These are phyloP conservation scores for Nakazawaea ishiwadae DNA, from an alignment of 805 yeast genomes.

Conservation along the genomic window DNA sequence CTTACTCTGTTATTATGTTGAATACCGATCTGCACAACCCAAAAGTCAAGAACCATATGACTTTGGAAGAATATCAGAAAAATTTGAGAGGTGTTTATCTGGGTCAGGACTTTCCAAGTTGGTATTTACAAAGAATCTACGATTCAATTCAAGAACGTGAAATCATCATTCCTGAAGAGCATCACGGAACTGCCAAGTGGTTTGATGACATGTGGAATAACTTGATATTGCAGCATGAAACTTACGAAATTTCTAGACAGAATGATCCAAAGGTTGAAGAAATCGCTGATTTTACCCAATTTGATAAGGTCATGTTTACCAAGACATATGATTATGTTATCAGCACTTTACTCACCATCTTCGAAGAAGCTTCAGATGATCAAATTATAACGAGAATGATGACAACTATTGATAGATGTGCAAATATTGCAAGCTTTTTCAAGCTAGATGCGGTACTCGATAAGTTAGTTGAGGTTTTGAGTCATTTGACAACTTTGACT, in stretches of 20 bases:
- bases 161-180: conserved; percentile 97
- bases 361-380: conserved; percentile 87
- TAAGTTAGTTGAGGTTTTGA: conserved; percentile 57
- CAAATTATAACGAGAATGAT: conserved; percentile 82
- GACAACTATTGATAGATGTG: conserved; percentile 82
- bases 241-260: conserved; percentile 13
- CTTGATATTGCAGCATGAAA: conserved; percentile 46
- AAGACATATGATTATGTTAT: conserved; percentile 60
- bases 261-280: conserved; percentile 10
- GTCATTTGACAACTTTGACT: conserved; percentile 65
- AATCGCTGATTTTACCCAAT: conserved; percentile 37
- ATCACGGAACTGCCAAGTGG: conserved; percentile 87
- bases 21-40: conserved; percentile 95
- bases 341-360: conserved; percentile 69
- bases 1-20: conserved; percentile 89
- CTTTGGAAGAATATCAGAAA: conserved; percentile 70
- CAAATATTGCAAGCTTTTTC: conserved; percentile 68
- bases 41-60: conserved; percentile 89
- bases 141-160: conserved; percentile 78
- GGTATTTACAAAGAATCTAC: conserved; percentile 82
- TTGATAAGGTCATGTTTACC: conserved; percentile 70
- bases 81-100: conserved; percentile 80
- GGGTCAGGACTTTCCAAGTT: conserved; percentile 71
- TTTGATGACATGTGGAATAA: conserved; percentile 86
- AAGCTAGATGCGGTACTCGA: conserved; percentile 55